A percentile compares a stretch with the other conserved stretches of the same genome.
Evolutionary conservation across 1,139 yeast genomes (phyloP).

Genomic region (Hyphopichia wangnamkhiaoensis): DNA sequence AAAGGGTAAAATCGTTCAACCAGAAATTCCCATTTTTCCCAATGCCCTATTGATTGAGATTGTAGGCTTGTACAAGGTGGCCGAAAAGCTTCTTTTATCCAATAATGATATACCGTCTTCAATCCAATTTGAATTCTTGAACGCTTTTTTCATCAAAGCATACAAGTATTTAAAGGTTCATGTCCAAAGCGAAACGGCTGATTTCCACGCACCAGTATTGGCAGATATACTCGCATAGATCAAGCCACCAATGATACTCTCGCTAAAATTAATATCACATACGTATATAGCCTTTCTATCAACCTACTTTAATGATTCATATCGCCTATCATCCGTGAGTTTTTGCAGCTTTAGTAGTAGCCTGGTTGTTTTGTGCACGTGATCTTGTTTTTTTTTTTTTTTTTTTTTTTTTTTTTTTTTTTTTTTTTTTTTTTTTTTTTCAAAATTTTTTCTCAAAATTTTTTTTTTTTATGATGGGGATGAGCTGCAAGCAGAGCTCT

Average conservation of each 20-base stretch:
- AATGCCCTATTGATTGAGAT: constrained; percentile 10
- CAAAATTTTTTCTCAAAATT: too few species aligned
- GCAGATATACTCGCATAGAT: too few species aligned
- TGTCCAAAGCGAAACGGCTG: not conserved
- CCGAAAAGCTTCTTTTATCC: constrained; percentile 10
- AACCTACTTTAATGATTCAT: too few species aligned
- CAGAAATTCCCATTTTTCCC: constrained; percentile 1
- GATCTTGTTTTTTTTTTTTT: too few species aligned
- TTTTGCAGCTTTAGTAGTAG: too few species aligned
- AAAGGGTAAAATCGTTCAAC: not conserved
- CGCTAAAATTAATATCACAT: too few species aligned
- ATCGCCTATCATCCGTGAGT: too few species aligned
- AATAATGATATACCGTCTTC: constrained; percentile 10
- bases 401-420: constrained; percentile 4
- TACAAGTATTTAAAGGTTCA: not conserved
- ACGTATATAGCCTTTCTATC: too few species aligned
- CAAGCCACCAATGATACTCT: not conserved
- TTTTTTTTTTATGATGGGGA: constrained; percentile 6
- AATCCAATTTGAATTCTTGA: constrained; percentile 9
- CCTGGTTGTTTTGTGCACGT: too few species aligned
- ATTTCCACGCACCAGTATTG: not conserved
- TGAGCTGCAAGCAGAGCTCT: constrained; percentile 11
- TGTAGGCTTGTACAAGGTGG: constrained; percentile 11
- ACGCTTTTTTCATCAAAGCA: not conserved
- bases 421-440: not conserved